phyloP scores from a whole-genome alignment of 1,139 yeast genomes.

The Diutina sp. region DNA sequence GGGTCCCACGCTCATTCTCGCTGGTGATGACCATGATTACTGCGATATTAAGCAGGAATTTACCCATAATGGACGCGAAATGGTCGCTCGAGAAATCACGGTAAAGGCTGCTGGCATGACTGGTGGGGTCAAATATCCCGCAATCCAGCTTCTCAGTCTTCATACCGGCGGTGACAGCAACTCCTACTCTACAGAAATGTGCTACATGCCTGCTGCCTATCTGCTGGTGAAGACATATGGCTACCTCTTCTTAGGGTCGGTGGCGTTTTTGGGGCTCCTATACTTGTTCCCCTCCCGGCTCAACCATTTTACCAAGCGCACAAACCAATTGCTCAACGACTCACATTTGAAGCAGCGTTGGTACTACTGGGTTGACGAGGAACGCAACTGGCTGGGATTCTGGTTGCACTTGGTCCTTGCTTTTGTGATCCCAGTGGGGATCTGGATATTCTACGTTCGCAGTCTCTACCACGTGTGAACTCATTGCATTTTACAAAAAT shows the following conservation, averaged over 20 bases:
- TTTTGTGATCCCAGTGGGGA: neutral
- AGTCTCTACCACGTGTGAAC: neutral
- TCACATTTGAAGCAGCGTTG: neutral
- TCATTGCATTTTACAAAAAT: neutral
- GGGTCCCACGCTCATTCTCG: slow-evolving; percentile 47
- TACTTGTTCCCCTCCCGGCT: neutral
- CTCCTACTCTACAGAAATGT: slow-evolving; percentile 38
- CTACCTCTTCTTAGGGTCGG: slow-evolving; percentile 4
- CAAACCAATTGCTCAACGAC: neutral
- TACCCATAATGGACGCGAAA: slow-evolving; percentile 14
- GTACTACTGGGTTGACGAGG: slow-evolving; percentile 1
- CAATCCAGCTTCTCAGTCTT: slow-evolving; percentile 69
- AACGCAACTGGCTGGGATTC: neutral
- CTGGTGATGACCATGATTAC: slow-evolving; percentile 46
- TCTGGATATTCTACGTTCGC: neutral
- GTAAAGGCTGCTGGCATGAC: slow-evolving; percentile 90
- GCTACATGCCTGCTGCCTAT: slow-evolving; percentile 65
- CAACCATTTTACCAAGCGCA: neutral
- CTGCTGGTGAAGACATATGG: slow-evolving; percentile 32
- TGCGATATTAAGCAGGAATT: slow-evolving; percentile 38
- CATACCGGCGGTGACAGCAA: slow-evolving; percentile 9
- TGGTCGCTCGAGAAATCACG: slow-evolving; percentile 58
- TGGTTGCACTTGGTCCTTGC: neutral
- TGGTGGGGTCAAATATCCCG: slow-evolving; percentile 77
- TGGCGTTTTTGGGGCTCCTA: neutral